Evolutionary conservation across 73 alveolate genomes (phyloP).

Genomic region (Paramecium primaurelia): DNA sequence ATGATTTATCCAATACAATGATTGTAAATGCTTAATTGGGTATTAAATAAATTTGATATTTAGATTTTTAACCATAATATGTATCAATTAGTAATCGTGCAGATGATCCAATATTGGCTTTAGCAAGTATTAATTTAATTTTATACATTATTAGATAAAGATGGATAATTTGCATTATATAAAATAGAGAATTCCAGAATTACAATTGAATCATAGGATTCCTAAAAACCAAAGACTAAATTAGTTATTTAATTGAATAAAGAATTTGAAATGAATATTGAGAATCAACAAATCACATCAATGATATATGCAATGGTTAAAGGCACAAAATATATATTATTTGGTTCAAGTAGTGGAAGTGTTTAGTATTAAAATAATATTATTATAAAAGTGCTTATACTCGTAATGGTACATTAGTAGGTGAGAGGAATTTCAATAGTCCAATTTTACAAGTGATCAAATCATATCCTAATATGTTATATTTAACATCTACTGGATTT

Average conservation of each 20-base stretch:
- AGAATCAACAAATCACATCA: background rate
- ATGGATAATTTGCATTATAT: background rate
- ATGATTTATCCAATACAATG: background rate
- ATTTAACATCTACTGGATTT: background rate
- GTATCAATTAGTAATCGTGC: background rate
- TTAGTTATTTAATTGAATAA: background rate
- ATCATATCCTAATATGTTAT: conserved; percentile 6
- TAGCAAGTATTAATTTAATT: background rate
- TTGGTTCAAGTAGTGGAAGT: background rate
- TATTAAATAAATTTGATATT: background rate
- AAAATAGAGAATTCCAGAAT: background rate
- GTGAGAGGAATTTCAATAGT: background rate
- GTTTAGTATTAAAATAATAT: background rate
- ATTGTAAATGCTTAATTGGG: background rate
- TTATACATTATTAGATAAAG: background rate
- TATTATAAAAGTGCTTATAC: background rate
- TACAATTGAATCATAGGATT: background rate
- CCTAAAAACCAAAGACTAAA: background rate
- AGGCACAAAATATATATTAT: background rate
- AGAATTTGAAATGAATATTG: background rate
- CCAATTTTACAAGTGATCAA: background rate
- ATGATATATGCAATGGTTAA: background rate
- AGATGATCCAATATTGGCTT: background rate
- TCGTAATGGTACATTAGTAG: background rate
- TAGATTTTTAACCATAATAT: background rate